phyloP scores from a whole-genome alignment of 345 rosid species.

The Aquilaria yunnanensis region DNA sequence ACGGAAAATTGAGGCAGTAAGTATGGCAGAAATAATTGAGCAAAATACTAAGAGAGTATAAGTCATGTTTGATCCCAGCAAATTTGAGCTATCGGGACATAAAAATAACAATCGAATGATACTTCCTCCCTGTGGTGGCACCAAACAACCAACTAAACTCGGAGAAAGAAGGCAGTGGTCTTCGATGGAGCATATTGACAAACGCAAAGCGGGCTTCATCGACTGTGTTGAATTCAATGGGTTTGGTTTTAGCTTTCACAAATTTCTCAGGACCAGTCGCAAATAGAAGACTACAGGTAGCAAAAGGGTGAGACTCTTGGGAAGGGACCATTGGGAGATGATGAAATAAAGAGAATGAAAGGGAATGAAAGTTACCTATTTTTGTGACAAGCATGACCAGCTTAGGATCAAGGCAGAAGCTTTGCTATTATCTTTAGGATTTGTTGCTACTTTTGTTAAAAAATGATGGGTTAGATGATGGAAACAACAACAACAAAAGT shows the following conservation, averaged over 20 bases:
- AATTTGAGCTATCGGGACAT: background rate
- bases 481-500: too few species aligned
- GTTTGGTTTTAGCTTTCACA: background rate
- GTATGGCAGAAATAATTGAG: too few species aligned
- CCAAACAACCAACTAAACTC: too few species aligned
- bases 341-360: background rate
- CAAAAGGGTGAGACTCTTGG: background rate
- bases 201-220: background rate
- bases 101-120: background rate
- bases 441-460: too few species aligned
- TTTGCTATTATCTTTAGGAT: too few species aligned
- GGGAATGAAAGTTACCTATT: background rate
- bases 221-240: too few species aligned
- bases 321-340: background rate
- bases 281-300: background rate
- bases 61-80: background rate
- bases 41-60: background rate
- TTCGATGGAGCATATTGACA: background rate
- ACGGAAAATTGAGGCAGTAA: too few species aligned
- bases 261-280: background rate
- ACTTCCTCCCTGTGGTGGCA: background rate
- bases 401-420: too few species aligned
- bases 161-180: background rate
- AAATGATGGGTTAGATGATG: too few species aligned
- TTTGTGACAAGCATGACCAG: too few species aligned